These are phyloP conservation scores for Solanum rostratum DNA, from an alignment of 257 asterid genomes.

Conservation along the genomic window DNA sequence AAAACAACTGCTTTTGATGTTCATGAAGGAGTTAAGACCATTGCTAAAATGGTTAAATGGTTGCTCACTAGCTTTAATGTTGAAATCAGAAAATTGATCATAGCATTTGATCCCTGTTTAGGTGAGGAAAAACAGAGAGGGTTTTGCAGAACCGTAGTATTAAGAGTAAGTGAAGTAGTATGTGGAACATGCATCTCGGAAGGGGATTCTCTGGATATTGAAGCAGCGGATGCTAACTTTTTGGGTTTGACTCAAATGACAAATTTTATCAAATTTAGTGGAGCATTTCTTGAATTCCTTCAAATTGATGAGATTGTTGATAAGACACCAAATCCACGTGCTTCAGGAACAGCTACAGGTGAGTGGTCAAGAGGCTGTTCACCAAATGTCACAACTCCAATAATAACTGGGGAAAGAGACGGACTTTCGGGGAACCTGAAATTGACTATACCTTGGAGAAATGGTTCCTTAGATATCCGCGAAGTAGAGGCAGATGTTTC, in stretches of 20 bases:
- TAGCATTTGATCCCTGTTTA: slow-evolving; percentile 75
- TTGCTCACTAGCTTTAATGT: slow-evolving; percentile 79
- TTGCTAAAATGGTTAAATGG: slow-evolving; percentile 96
- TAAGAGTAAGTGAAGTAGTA: slow-evolving; percentile 72
- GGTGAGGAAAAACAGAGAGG: slow-evolving; percentile 33
- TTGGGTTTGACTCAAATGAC: slow-evolving; percentile 73
- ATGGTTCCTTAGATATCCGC: slow-evolving; percentile 73
- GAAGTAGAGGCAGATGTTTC: slow-evolving; percentile 84
- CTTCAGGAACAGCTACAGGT: slow-evolving; percentile 28
- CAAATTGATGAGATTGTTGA: slow-evolving; percentile 38
- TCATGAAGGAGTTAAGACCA: slow-evolving; percentile 96
- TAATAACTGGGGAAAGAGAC: slow-evolving; percentile 60
- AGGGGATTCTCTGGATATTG: slow-evolving; percentile 37
- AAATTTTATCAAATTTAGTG: slow-evolving; percentile 63
- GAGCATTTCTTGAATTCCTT: slow-evolving; percentile 77
- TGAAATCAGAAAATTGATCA: slow-evolving; percentile 55
- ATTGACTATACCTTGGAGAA: slow-evolving; percentile 86
- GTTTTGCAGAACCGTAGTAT: slow-evolving; percentile 57
- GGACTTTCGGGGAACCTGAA: slow-evolving; percentile 83
- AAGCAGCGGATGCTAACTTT: slow-evolving; percentile 29
- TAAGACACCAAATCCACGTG: slow-evolving; percentile 24
- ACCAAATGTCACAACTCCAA: slow-evolving; percentile 34
- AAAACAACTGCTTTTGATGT: slow-evolving; percentile 50
- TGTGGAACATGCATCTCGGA: slow-evolving; percentile 81
- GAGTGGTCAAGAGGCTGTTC: slow-evolving; percentile 39